Evolutionary conservation across 768 basidiomycete genomes (phyloP).

Genomic region (Cantharellus anzutake): DNA sequence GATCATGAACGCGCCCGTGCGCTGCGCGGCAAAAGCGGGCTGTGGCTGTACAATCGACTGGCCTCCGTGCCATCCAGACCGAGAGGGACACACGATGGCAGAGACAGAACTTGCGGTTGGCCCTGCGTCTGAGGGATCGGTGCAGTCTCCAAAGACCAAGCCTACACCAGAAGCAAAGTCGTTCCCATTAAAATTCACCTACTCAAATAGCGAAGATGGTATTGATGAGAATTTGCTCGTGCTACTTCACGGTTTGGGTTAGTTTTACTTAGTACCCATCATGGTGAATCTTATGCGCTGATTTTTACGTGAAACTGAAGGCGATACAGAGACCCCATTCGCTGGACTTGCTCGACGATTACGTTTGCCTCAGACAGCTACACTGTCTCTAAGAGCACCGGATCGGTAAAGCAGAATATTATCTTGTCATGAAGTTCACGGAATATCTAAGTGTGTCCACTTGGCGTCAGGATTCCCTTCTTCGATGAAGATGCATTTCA

Average conservation of each 20-base stretch:
- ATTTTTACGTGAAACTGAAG: conserved; percentile 21
- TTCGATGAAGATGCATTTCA: conserved; percentile 51
- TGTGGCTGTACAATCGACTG: too few relatives aligned
- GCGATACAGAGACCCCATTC: conserved; percentile 69
- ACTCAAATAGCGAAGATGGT: conserved; percentile 59
- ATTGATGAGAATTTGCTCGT: conserved; percentile 74
- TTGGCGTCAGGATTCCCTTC: conserved; percentile 42
- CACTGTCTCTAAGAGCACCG: conserved; percentile 62
- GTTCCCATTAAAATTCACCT: conserved; percentile 28
- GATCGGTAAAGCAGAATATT: conserved; percentile 28
- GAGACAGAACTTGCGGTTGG: background rate
- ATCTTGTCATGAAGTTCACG: conserved; percentile 1
- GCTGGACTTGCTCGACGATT: conserved; percentile 48
- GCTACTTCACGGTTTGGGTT: conserved; percentile 74
- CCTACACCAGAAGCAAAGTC: background rate
- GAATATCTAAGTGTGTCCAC: conserved; percentile 12
- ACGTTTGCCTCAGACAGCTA: conserved; percentile 78
- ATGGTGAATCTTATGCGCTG: background rate
- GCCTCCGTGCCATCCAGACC: too few relatives aligned
- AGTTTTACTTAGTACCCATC: conserved; percentile 11
- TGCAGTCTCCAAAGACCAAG: conserved; percentile 1
- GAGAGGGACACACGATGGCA: background rate
- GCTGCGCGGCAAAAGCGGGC: too few relatives aligned
- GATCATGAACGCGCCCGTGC: too few relatives aligned
- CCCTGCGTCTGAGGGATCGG: background rate